phyloP scores from a whole-genome alignment of 2,329 filamentous ascomycete genomes.

The Trichoderma sp. region DNA sequence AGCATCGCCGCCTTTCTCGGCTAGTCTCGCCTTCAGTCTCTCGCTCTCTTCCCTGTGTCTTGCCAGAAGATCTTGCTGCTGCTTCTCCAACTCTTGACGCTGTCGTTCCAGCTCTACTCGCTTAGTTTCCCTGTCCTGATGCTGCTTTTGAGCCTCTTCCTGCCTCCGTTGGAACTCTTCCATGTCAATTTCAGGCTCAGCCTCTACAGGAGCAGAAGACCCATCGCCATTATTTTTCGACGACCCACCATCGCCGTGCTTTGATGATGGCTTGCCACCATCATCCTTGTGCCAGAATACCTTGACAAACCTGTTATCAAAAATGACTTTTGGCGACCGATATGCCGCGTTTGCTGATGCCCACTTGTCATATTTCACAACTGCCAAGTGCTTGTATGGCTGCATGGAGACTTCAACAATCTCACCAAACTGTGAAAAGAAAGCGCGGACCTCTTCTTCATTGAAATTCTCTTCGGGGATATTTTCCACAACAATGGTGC shows the following conservation, averaged over 20 bases:
- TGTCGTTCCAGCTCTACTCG: conserved; percentile 63
- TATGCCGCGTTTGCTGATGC: conserved; percentile 69
- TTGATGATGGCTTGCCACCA: conserved; percentile 37
- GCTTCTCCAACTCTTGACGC: conserved; percentile 64
- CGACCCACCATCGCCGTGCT: conserved; percentile 33
- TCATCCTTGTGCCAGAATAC: conserved; percentile 74
- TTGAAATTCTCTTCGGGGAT: conserved; percentile 72
- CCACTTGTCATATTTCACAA: conserved; percentile 70
- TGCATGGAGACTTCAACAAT: conserved; percentile 67
- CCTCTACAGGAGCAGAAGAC: conserved; percentile 29
- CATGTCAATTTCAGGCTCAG: conserved; percentile 63
- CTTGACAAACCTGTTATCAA: conserved; percentile 84
- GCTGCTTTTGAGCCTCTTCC: conserved; percentile 68
- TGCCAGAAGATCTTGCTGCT: conserved; percentile 62
- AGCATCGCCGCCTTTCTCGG: conserved; percentile 36
- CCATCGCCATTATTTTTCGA: conserved; percentile 25
- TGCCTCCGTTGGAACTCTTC: conserved; percentile 70
- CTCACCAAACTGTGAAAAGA: conserved; percentile 72
- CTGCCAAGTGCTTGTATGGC: conserved; percentile 64
- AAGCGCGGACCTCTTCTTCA: conserved; percentile 65
- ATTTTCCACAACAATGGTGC: conserved; percentile 72
- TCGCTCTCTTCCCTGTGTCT: conserved; percentile 68
- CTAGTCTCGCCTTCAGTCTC: conserved; percentile 60
- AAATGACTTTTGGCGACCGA: conserved; percentile 75
- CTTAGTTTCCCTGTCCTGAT: conserved; percentile 66